These are phyloP conservation scores for Globisporangium megalacanthum DNA, from an alignment of 352 stramenopile genomes.

Conservation along the genomic window DNA sequence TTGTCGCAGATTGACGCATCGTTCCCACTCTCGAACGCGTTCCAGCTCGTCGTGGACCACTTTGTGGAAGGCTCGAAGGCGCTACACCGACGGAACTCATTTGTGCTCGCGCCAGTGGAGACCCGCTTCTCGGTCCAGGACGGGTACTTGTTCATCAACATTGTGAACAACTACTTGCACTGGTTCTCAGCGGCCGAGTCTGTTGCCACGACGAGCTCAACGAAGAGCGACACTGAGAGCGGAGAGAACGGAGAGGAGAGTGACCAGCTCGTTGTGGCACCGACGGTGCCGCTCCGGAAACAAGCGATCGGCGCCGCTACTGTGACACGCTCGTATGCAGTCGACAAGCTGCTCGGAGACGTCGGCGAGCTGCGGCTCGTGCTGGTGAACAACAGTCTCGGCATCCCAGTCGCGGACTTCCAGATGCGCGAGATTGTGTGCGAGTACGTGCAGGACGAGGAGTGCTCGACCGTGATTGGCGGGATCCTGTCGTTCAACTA, in stretches of 20 bases:
- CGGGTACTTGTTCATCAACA: constrained; percentile 73
- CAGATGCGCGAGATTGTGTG: constrained; percentile 85
- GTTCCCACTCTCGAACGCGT: constrained; percentile 78
- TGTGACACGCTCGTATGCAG: constrained; percentile 24
- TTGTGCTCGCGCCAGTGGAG: constrained; percentile 77
- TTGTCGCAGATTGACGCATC: constrained; percentile 57
- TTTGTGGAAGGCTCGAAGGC: constrained; percentile 55
- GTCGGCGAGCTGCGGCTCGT: constrained; percentile 81
- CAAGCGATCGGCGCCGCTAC: not conserved
- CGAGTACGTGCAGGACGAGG: constrained; percentile 83
- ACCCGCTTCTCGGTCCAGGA: constrained; percentile 86
- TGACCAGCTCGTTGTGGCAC: constrained; percentile 1
- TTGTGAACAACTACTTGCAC: constrained; percentile 82
- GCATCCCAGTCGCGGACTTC: constrained; percentile 84
- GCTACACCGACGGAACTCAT: constrained; percentile 65
- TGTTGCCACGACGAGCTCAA: not conserved
- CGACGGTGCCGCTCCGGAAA: not conserved
- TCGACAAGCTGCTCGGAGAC: constrained; percentile 82
- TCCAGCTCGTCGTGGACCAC: constrained; percentile 79
- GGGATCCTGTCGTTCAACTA: constrained; percentile 82
- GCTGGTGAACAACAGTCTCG: constrained; percentile 85
- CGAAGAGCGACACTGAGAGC: not conserved
- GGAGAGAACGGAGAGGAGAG: not conserved
- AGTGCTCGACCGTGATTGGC: constrained; percentile 73
- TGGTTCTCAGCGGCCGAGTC: constrained; percentile 28